Evolutionary conservation across 805 yeast species (phyloP).

Genomic region (Candida multigemmis): DNA sequence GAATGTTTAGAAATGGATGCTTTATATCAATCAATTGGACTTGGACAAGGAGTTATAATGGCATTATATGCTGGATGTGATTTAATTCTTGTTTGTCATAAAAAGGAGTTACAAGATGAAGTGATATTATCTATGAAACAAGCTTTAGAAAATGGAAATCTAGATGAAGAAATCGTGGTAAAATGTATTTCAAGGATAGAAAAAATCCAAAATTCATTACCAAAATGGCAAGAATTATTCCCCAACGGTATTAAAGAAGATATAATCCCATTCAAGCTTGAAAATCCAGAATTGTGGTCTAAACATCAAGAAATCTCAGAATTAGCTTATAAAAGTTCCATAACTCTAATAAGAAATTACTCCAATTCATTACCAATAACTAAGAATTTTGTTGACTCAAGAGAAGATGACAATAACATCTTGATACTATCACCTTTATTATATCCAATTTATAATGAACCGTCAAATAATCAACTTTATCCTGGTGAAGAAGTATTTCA

Average conservation of each 20-base stretch:
- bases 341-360: constrained; percentile 47
- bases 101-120: constrained; percentile 43
- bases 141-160: constrained; percentile 29
- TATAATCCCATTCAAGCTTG: constrained; percentile 13
- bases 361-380: constrained; percentile 41
- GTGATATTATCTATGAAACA: constrained; percentile 37
- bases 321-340: constrained; percentile 39
- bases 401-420: constrained; percentile 13
- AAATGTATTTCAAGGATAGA: constrained; percentile 36
- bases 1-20: constrained; percentile 61
- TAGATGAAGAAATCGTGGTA: constrained; percentile 33
- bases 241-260: constrained; percentile 19
- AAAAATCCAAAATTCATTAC: constrained; percentile 28
- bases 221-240: constrained; percentile 38
- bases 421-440: constrained; percentile 29
- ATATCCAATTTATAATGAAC: constrained; percentile 20
- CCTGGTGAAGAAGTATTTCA: constrained; percentile 45
- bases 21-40: constrained; percentile 51
- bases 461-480: constrained; percentile 12
- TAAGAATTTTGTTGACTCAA: constrained; percentile 22
- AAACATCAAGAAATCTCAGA: constrained; percentile 35
- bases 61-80: constrained; percentile 62
- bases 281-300: constrained; percentile 23
- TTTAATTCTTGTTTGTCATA: constrained; percentile 53
- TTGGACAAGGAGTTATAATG: constrained; percentile 57